Evolutionary conservation across 805 yeast genomes (phyloP).

Genomic region (Pichia deserticola): DNA sequence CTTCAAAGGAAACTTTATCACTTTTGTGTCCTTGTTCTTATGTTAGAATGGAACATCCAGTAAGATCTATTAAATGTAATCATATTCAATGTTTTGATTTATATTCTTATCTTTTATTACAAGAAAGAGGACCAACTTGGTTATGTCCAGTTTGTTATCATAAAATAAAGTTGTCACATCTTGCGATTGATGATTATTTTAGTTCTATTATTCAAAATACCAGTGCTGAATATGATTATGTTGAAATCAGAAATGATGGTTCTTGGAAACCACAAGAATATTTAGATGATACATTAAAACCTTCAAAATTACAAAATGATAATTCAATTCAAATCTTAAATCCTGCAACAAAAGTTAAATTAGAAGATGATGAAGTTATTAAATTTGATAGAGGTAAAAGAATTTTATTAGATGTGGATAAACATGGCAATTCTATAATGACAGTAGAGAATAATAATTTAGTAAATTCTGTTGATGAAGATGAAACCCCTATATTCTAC

Average conservation of each 20-base stretch:
- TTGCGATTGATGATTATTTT: constrained; percentile 72
- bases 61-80: constrained; percentile 59
- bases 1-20: constrained; percentile 52
- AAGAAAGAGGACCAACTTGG: constrained; percentile 80
- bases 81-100: constrained; percentile 92
- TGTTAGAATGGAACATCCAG: constrained; percentile 63
- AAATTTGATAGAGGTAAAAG: neutral
- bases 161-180: constrained; percentile 42
- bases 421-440: neutral
- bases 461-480: too few species aligned
- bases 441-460: too few species aligned
- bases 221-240: constrained; percentile 49
- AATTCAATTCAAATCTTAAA: neutral
- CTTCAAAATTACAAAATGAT: constrained; percentile 1
- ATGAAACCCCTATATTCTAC: too few species aligned
- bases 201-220: constrained; percentile 51
- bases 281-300: constrained; percentile 1
- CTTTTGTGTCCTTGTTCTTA: constrained; percentile 76
- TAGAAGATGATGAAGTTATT: constrained; percentile 9
- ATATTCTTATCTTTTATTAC: constrained; percentile 61
- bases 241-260: constrained; percentile 67
- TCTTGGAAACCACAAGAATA: constrained; percentile 44
- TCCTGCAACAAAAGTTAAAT: constrained; percentile 2
- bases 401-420: constrained; percentile 8
- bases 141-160: constrained; percentile 75